Evolutionary conservation across 306 rosid species (phyloP).

Genomic region (Biancaea sappan): DNA sequence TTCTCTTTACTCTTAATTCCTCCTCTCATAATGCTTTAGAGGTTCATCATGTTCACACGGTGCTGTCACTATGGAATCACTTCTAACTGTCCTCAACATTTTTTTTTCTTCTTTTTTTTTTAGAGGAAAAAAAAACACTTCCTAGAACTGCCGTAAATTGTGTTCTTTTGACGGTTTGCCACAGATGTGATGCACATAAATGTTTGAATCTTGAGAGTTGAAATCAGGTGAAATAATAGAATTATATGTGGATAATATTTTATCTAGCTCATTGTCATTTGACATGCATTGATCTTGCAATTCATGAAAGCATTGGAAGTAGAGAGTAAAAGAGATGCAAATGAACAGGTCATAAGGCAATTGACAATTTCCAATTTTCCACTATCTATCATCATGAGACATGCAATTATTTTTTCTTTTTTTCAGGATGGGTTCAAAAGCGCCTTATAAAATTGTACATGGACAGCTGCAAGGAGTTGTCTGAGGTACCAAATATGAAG

Average conservation of each 20-base stretch:
- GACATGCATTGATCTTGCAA: neutral
- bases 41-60: too few relatives aligned
- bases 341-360: neutral
- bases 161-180: conserved; percentile 4
- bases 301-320: neutral
- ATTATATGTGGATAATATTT: neutral
- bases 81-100: conserved; percentile 19
- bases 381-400: conserved; percentile 17
- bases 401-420: conserved; percentile 21
- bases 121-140: neutral
- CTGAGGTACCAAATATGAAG: conserved; percentile 73
- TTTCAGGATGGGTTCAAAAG: conserved; percentile 83
- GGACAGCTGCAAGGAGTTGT: conserved; percentile 71
- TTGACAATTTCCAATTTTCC: conserved; percentile 16
- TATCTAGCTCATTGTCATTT: conserved; percentile 9
- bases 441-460: conserved; percentile 76
- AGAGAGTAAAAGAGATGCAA: neutral
- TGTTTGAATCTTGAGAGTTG: conserved; percentile 12
- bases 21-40: too few relatives aligned
- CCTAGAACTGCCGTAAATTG: neutral
- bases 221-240: conserved; percentile 7
- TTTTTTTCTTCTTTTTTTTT: neutral
- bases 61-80: neutral
- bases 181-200: conserved; percentile 4
- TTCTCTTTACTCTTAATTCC: too few relatives aligned